Conservation (phyloP, 306 rosid genomes). For the Vicia villosa region DNA sequence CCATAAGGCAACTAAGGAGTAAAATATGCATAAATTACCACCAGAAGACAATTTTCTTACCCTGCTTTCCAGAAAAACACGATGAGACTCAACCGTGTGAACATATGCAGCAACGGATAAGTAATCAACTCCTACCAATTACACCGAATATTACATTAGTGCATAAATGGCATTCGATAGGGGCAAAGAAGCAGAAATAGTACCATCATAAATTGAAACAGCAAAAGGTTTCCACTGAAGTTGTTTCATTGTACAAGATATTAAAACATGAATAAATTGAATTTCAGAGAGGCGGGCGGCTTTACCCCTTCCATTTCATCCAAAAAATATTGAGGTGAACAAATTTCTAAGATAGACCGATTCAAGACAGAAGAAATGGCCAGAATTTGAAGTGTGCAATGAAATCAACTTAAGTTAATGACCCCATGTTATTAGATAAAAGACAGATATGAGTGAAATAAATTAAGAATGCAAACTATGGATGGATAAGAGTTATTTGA, state of each 20-base stretch:
- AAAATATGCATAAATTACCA: slow-evolving; percentile 18
- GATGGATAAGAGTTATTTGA: slow-evolving; percentile 12
- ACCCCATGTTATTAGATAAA: slow-evolving; percentile 13
- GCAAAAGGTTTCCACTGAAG: slow-evolving; percentile 13
- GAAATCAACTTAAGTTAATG: neutral
- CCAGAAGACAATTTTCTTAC: slow-evolving; percentile 42
- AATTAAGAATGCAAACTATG: neutral
- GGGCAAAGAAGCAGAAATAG: neutral
- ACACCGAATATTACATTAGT: slow-evolving; percentile 28
- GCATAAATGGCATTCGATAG: neutral
- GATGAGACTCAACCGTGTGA: slow-evolving; percentile 45
- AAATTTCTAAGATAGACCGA: slow-evolving; percentile 3
- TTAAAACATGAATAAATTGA: neutral
- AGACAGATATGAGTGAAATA: neutral
- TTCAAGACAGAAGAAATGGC: slow-evolving; percentile 8
- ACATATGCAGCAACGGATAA: slow-evolving; percentile 53
- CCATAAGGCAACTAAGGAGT: slow-evolving; percentile 6
- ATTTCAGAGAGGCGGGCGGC: neutral
- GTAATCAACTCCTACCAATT: slow-evolving; percentile 54
- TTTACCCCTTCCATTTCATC: neutral
- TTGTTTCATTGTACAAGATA: neutral
- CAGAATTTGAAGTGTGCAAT: neutral
- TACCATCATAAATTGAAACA: slow-evolving; percentile 27
- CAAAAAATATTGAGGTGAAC: neutral
- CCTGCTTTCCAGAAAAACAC: slow-evolving; percentile 45